Base-by-base conservation (phyloP, 768 basidiomycete genomes). In the Lentinula sp. region DNA sequence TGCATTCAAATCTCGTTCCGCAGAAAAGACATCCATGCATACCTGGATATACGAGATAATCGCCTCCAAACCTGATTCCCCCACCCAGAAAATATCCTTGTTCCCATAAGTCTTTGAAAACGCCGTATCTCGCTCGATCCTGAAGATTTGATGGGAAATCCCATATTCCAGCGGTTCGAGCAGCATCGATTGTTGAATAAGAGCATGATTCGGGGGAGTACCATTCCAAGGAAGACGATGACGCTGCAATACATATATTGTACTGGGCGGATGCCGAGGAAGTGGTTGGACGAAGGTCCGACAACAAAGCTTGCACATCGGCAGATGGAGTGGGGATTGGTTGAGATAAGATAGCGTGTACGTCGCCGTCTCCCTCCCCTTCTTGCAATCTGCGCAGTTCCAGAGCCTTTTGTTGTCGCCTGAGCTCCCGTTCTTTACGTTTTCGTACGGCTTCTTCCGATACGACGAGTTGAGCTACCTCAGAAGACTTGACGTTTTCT, bases 31-130 rank as follows among this genome's bases (percentile, higher is more conserved):
- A 43, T 58, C n/a, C 31, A 61, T 54, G 73, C 84, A 45, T 69
- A 89, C 96, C 96, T 56, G 97, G 97, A 74, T 99, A 99, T 1
- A 98, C 90, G 48, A 99, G 75, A 72, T 93, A 98, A 67, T 98
- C 95, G 1, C 95, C 95, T 5, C 97, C 97, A 68, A 99, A 99
- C 71, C 89, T 91, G 72, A 95, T 85, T 0, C 95, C 95, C 0
- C 84, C 84, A 51, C 95, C 95, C 84, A 97, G 83, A 70, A 84
- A 97, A 70, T 88, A 87, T 0, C 91, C 92, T 72, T 88, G 83
- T 63, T 87, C 84, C 89, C 91, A 93, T 11, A 97, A 70, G 64
- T 85, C 86, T 48, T 81, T 80, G 70, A 94, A 96, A 9, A 94
- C 88, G 9, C 79, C 85, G 63, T 91, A 94, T 59, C 85, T 80